Evolutionary conservation across 768 basidiomycete species (phyloP).

Genomic region (Ramaria rubella): DNA sequence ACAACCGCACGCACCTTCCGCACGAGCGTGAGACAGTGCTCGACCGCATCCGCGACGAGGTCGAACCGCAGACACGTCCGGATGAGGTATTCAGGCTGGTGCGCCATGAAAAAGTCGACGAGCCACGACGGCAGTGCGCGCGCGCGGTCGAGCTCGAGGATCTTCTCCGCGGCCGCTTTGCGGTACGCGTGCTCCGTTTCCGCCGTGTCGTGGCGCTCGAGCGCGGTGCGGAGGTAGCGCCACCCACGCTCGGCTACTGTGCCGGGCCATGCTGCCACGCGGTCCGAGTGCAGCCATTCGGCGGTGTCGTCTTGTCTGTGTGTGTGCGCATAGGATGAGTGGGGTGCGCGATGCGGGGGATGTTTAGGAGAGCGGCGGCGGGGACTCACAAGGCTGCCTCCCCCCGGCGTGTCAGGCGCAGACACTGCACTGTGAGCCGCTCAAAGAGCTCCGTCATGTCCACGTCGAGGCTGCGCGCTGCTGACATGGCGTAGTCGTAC

Average conservation of each 20-base stretch:
- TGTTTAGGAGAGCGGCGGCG: background rate
- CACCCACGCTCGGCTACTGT: slow-evolving; percentile 74
- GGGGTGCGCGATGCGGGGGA: background rate
- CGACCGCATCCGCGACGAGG: slow-evolving; percentile 67
- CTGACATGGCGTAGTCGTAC: slow-evolving; percentile 73
- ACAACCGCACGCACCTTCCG: slow-evolving; percentile 48
- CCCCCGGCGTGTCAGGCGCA: slow-evolving; percentile 62
- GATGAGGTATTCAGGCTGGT: slow-evolving; percentile 82
- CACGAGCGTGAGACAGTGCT: slow-evolving; percentile 64
- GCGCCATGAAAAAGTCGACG: slow-evolving; percentile 60
- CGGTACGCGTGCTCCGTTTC: slow-evolving; percentile 71
- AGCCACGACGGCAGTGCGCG: slow-evolving; percentile 77
- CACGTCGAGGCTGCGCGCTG: slow-evolving; percentile 66
- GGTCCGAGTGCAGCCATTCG: slow-evolving; percentile 80
- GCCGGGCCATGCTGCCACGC: slow-evolving; percentile 78
- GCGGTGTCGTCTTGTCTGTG: slow-evolving; percentile 62
- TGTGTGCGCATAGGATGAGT: background rate
- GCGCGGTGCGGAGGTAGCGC: slow-evolving; percentile 76
- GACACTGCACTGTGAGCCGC: slow-evolving; percentile 68
- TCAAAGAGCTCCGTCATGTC: slow-evolving; percentile 87
- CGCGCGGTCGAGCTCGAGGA: slow-evolving; percentile 56
- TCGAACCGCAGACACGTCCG: slow-evolving; percentile 74
- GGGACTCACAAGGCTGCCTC: slow-evolving; percentile 50
- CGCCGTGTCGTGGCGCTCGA: slow-evolving; percentile 69
- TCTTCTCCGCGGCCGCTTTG: slow-evolving; percentile 69